phyloP scores from a whole-genome alignment of 2,329 filamentous ascomycete genomes.

The Rhinocladiella mackenziei region DNA sequence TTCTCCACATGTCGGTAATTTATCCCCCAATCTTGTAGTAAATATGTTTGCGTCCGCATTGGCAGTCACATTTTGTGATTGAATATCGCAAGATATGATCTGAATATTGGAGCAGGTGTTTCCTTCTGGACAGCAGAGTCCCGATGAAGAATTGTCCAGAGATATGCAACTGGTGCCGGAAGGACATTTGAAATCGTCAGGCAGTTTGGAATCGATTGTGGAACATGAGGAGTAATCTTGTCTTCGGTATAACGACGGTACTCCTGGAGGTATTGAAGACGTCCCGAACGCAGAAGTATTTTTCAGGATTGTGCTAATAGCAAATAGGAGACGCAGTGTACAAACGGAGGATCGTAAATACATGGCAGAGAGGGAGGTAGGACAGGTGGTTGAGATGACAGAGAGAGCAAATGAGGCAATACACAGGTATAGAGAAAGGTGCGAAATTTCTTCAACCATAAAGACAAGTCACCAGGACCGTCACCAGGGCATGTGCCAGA shows the following conservation, averaged over 20 bases:
- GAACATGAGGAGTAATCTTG: constrained; percentile 26
- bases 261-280: not conserved
- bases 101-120: constrained; percentile 40
- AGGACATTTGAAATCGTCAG: constrained; percentile 44
- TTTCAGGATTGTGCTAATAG: constrained; percentile 8
- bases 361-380: constrained; percentile 16
- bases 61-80: constrained; percentile 39
- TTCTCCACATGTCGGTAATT: constrained; percentile 40
- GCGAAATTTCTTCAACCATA: constrained; percentile 10
- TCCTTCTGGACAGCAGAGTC: constrained; percentile 46
- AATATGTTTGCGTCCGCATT: constrained; percentile 40
- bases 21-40: constrained; percentile 40
- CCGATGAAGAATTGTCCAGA: constrained; percentile 41
- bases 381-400: constrained; percentile 9
- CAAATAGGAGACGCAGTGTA: constrained; percentile 9
- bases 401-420: constrained; percentile 12
- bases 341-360: constrained; percentile 3
- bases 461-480: constrained; percentile 16
- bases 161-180: constrained; percentile 40
- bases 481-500: constrained; percentile 14
- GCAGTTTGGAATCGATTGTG: constrained; percentile 39
- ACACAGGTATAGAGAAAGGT: constrained; percentile 8
- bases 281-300: constrained; percentile 12
- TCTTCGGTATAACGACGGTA: constrained; percentile 10
- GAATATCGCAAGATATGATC: constrained; percentile 43